These are phyloP conservation scores for Debaryomyces fabryi DNA, from an alignment of 1,139 yeast species.

Conservation along the genomic window DNA sequence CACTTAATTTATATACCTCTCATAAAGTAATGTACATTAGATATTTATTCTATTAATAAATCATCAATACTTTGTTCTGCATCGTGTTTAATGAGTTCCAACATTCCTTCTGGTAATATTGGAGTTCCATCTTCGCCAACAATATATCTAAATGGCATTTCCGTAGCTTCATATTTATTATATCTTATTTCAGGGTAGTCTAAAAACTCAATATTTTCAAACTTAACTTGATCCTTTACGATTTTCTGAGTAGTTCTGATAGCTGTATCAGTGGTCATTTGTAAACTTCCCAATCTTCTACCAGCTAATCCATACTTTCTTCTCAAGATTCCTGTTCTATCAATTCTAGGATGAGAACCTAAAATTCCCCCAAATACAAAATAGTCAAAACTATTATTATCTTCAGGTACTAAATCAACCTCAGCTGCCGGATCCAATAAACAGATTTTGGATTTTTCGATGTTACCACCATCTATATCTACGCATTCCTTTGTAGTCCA, in stretches of 20 bases:
- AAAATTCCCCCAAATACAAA: conserved; percentile 95
- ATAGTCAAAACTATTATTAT: conserved; percentile 68
- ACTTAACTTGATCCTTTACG: conserved; percentile 54
- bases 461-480: conserved; percentile 42
- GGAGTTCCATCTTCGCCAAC: conserved; percentile 66
- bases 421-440: conserved; percentile 87
- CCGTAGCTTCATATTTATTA: conserved; percentile 86
- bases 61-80: conserved; percentile 77
- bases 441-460: conserved; percentile 63
- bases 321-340: conserved; percentile 88
- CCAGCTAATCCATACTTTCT: conserved; percentile 80
- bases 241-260: conserved; percentile 86
- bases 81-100: conserved; percentile 80
- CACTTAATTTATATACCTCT: background rate
- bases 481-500: conserved; percentile 82
- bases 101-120: conserved; percentile 89
- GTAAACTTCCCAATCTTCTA: conserved; percentile 80
- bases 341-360: conserved; percentile 96
- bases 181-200: conserved; percentile 94
- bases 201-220: conserved; percentile 76
- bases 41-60: conserved; percentile 36
- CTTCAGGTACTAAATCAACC: conserved; percentile 71
- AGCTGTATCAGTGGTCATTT: conserved; percentile 98
- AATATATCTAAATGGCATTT: conserved; percentile 96
- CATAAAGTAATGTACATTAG: background rate